Evolutionary conservation across 2,329 filamentous ascomycete genomes (phyloP), one percentile per base, ranked within the genome.

Genomic region (Orbilia quercus): DNA sequence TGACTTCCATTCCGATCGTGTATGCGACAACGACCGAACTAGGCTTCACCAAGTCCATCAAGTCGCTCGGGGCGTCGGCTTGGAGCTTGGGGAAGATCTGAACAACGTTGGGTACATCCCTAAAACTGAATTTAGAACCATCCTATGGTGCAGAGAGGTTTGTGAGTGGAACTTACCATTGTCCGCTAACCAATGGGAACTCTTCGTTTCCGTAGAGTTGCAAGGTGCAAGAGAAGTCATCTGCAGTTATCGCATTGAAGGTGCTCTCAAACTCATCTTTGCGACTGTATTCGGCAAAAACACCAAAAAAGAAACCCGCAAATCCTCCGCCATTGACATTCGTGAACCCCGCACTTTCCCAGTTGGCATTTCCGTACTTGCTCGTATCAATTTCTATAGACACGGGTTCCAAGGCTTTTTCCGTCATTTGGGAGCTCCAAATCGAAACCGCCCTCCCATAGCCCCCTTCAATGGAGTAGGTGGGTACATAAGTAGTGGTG

Each of bases 251-350:
- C 12, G 48, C 11, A 14, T 28, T 65, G 50, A 55, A 65, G 7
- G 48, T 65, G 38, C 55, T 54, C 6, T 65, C 40, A 28, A 54
- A 65, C 31, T 65, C 60, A 28, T 55, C 50, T 14, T 47, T 65
- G 20, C 60, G 60, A 11, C 22, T 7, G 38, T 65, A 65, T 7
- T 23, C 20, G 2, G 38, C 60, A 22, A 16, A 47, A 3, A 40
- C 50, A 12, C 40, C 60, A 20, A 65, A 36, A 22, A 65, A 65
- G 11, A n/a, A 45, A 12, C 60, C 50, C 9, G 48, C 38, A 7
- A 54, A 22, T 7, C 60, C 60, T 16, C 48, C 60, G 14, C 60
- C 60, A 2, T 42, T 36, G 1, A 65, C 50, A 12, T 54, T 1
- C 6, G 23, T 47, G 28, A 55, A 54, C 2, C 60, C 60, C 0